These are phyloP conservation scores for Stylosanthes scabra DNA, from an alignment of 331 rosid species.

Conservation along the genomic window DNA sequence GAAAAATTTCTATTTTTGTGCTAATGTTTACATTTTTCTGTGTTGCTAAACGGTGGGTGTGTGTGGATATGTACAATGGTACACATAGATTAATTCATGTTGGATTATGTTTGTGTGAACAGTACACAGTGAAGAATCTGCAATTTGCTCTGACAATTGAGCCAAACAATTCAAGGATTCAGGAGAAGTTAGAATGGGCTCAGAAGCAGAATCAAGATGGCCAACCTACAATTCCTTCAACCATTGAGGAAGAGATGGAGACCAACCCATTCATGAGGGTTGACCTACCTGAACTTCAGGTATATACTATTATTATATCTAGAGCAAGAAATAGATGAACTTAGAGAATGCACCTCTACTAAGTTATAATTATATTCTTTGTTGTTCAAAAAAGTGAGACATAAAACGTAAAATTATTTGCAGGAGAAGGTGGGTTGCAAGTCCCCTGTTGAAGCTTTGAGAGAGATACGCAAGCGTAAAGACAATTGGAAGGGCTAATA, in stretches of 20 bases:
- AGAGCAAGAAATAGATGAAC: neutral
- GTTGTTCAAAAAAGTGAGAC: too few relatives aligned
- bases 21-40: too few relatives aligned
- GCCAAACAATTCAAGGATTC: slow-evolving; percentile 66
- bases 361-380: too few relatives aligned
- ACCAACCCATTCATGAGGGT: slow-evolving; percentile 87
- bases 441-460: slow-evolving; percentile 63
- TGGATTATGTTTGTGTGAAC: slow-evolving; percentile 20
- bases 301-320: too few relatives aligned
- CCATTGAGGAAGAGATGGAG: slow-evolving; percentile 84
- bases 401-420: slow-evolving; percentile 6
- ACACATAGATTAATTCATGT: too few relatives aligned
- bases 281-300: slow-evolving; percentile 77
- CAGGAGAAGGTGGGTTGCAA: slow-evolving; percentile 62
- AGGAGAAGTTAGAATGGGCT: slow-evolving; percentile 80
- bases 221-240: slow-evolving; percentile 86
- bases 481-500: slow-evolving; percentile 70
- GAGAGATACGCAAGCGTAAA: slow-evolving; percentile 66
- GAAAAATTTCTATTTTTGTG: too few relatives aligned
- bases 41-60: too few relatives aligned
- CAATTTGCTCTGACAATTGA: slow-evolving; percentile 81
- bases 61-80: too few relatives aligned
- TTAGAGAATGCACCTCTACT: neutral
- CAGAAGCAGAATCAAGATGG: slow-evolving; percentile 71
- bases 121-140: slow-evolving; percentile 84